Evolutionary conservation across 352 stramenopile species (phyloP), one percentile per base, ranked within the genome.

Genomic region (Pythium insidiosum): DNA sequence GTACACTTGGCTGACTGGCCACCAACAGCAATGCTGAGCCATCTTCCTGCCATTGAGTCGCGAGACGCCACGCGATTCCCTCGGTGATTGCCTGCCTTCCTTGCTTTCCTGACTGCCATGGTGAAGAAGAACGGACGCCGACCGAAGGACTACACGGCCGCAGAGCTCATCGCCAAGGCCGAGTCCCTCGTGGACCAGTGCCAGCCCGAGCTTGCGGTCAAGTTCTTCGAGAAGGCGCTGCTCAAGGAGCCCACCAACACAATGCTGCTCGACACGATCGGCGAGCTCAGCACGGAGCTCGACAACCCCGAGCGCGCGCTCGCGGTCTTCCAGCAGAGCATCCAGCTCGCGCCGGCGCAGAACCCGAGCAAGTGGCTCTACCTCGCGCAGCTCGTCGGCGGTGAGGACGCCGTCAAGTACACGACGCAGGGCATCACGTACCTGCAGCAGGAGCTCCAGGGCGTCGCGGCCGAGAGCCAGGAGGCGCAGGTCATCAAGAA

Each of bases 311-410:
- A 88, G 56, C 77, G 78, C 28, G 83, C 83, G 29, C 47, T 79
- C 41, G 52, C 70, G 20, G 79, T 68, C 16, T 93, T 93, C 61
- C 57, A 81, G 49, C 58, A 84, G 50, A 88, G 73, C 47, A 69
- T 85, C 41, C 47, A 65, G 24, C 19, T 90, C 18, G 77, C 74
- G 19, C 83, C 83, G 10, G 52, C 68, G 20, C 61, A 81, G 47
- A 91, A 89, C 52, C 77, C 81, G 10, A 58, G 60, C 68, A 92
- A 93, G 50, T 95, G 77, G 55, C 77, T 95, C 43, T 94, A 95
- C 57, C 55, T 87, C 7, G 73, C 79, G 25, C 84, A 95, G 65
- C 60, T 95, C 22, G 70, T 82, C 5, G 43, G 61, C 4, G 82
- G 80, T 39, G 71, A 91, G 42, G 72, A 93, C 33, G 79, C 79